phyloP scores from a whole-genome alignment of 1,139 yeast species.

The Saccharomycopsis hybrid region DNA sequence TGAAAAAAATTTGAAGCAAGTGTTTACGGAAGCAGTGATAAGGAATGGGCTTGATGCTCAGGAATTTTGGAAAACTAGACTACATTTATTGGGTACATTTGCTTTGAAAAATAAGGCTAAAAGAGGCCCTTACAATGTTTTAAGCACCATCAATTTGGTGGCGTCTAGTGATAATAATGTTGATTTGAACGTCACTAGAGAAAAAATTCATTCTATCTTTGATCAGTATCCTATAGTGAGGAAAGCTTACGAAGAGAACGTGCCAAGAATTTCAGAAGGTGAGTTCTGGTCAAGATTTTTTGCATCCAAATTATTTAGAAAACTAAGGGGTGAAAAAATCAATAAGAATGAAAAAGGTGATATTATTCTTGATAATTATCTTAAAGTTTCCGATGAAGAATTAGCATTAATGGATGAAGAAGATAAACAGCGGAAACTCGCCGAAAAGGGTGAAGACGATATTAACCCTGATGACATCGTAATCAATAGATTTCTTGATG shows the following conservation, averaged over 20 bases:
- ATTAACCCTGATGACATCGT: conserved; percentile 34
- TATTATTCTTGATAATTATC: conserved; percentile 73
- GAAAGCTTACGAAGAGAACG: conserved; percentile 82
- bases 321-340: conserved; percentile 83
- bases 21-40: conserved; percentile 86
- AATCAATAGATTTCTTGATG: conserved; percentile 60
- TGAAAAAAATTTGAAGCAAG: conserved; percentile 61
- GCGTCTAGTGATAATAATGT: conserved; percentile 88
- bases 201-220: conserved; percentile 82
- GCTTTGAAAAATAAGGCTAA: conserved; percentile 82
- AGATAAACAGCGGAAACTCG: conserved; percentile 16
- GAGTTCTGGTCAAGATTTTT: conserved; percentile 98
- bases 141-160: conserved; percentile 88
- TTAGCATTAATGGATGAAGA: conserved; percentile 25
- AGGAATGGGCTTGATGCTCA: conserved; percentile 67
- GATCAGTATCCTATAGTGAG: conserved; percentile 92
- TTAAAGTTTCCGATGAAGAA: conserved; percentile 50
- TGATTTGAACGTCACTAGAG: conserved; percentile 86
- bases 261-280: conserved; percentile 82
- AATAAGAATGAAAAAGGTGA: conserved; percentile 77
- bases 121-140: conserved; percentile 88
- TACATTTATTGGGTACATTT: conserved; percentile 74
- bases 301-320: conserved; percentile 78
- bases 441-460: conserved; percentile 27
- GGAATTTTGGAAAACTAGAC: conserved; percentile 84